These are phyloP conservation scores for Caloboletus firmus DNA, from an alignment of 1,284 basidiomycete genomes.

Conservation along the genomic window DNA sequence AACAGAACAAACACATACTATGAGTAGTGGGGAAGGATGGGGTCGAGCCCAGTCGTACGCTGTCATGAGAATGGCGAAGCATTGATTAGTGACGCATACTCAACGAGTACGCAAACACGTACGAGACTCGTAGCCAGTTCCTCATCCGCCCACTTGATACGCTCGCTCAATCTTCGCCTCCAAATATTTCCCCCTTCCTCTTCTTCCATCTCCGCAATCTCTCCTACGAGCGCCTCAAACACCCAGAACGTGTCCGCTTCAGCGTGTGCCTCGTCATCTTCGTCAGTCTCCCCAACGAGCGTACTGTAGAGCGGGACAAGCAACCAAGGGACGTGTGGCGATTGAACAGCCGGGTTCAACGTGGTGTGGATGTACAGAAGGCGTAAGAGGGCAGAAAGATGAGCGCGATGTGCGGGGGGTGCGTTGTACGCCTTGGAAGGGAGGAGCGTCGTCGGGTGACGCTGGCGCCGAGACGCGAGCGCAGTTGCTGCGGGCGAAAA, in stretches of 20 bases:
- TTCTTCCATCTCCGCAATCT: constrained; percentile 70
- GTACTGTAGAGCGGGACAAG: constrained; percentile 68
- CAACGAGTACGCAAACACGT: constrained; percentile 24
- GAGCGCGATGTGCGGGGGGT: constrained; percentile 53
- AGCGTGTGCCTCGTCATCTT: constrained; percentile 59
- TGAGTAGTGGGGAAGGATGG: constrained; percentile 74
- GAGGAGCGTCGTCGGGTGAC: constrained; percentile 49
- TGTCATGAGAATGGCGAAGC: constrained; percentile 24
- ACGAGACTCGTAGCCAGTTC: constrained; percentile 66
- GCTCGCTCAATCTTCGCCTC: constrained; percentile 63
- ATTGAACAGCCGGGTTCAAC: constrained; percentile 71
- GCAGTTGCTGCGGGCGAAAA: not conserved
- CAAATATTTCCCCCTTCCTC: constrained; percentile 59
- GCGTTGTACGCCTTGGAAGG: constrained; percentile 47
- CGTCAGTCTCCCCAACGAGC: constrained; percentile 59
- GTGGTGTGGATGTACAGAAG: constrained; percentile 68
- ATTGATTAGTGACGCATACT: not conserved
- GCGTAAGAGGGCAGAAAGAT: constrained; percentile 66
- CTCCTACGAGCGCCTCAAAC: constrained; percentile 70
- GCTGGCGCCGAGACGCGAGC: constrained; percentile 30
- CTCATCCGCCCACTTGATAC: constrained; percentile 62
- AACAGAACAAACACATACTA: constrained; percentile 51
- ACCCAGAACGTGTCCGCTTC: constrained; percentile 83
- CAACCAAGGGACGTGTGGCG: constrained; percentile 64
- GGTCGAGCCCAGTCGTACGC: constrained; percentile 66